Conservation (phyloP, 1,139 yeast species). For the Pneumocystis murina region DNA sequence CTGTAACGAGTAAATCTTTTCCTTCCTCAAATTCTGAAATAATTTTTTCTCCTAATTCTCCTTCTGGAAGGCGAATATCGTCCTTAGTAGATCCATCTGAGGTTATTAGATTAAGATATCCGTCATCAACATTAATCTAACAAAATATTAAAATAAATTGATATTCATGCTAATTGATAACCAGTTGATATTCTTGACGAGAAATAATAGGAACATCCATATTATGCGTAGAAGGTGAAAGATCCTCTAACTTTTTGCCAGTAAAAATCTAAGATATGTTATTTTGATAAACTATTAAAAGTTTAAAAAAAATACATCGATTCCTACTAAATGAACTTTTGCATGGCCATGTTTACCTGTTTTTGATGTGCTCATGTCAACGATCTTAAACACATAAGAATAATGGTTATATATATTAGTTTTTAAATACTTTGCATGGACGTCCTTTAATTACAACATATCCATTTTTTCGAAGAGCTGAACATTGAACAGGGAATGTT, state of each 20-base stretch:
- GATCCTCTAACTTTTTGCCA: slow-evolving; percentile 97
- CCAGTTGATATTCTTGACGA: slow-evolving; percentile 89
- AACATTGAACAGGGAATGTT: slow-evolving; percentile 99
- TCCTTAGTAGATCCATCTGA: slow-evolving; percentile 96
- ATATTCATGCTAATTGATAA: slow-evolving; percentile 3
- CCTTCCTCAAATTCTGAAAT: slow-evolving; percentile 92
- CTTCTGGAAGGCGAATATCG: slow-evolving; percentile 96
- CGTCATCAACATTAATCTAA: slow-evolving; percentile 85
- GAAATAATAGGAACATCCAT: slow-evolving; percentile 98
- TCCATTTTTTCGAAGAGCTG: slow-evolving; percentile 99
- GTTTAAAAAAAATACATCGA: slow-evolving; percentile 34
- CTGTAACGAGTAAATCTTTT: slow-evolving; percentile 90
- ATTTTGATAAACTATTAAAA: neutral
- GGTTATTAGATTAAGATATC: slow-evolving; percentile 94
- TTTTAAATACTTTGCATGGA: slow-evolving; percentile 58
- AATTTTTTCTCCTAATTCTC: slow-evolving; percentile 86
- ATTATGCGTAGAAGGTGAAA: slow-evolving; percentile 99
- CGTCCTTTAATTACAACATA: slow-evolving; percentile 94
- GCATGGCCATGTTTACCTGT: slow-evolving; percentile 99
- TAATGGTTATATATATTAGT: neutral
- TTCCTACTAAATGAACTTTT: slow-evolving; percentile 98
- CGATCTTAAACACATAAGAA: slow-evolving; percentile 35
- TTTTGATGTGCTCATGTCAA: slow-evolving; percentile 99
- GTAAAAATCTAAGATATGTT: slow-evolving; percentile 50
- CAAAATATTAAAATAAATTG: neutral